These are phyloP conservation scores for Tubosaeta sp. DNA, from an alignment of 768 basidiomycete genomes.

Conservation along the genomic window DNA sequence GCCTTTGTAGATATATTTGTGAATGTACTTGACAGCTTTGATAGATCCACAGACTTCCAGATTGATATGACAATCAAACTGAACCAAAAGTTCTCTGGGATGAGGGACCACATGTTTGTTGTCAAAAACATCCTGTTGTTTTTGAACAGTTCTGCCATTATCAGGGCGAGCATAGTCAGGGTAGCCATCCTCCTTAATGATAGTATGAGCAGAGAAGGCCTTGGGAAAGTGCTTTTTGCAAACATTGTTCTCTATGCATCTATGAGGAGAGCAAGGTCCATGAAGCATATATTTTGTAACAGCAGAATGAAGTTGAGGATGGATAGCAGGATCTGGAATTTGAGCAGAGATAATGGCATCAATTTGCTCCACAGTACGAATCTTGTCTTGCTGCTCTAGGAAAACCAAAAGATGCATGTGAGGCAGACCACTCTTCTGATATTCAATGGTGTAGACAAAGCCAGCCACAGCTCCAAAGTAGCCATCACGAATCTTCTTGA, in stretches of 20 bases:
- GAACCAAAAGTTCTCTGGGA: conserved; percentile 29
- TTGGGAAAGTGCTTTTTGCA: conserved; percentile 48
- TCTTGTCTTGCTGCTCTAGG: conserved; percentile 23
- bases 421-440: conserved; percentile 54
- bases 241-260: conserved; percentile 39
- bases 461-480: no score
- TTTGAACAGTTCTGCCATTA: conserved; percentile 24
- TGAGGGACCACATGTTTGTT: conserved; percentile 45
- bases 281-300: conserved; percentile 38
- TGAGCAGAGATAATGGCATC: conserved; percentile 2
- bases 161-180: no score
- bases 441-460: conserved; percentile 53
- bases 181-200: conserved; percentile 38
- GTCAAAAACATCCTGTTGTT: conserved; percentile 15
- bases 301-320: conserved; percentile 1
- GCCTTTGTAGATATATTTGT: no score
- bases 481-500: conserved; percentile 35
- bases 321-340: background rate
- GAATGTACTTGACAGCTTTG: no score
- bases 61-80: no score
- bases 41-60: no score
- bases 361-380: background rate
- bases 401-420: conserved; percentile 47
- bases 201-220: conserved; percentile 31
- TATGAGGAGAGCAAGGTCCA: conserved; percentile 33